These are phyloP conservation scores for Trichophyton rubrum DNA, from an alignment of 2,329 filamentous ascomycete genomes.

Conservation along the genomic window DNA sequence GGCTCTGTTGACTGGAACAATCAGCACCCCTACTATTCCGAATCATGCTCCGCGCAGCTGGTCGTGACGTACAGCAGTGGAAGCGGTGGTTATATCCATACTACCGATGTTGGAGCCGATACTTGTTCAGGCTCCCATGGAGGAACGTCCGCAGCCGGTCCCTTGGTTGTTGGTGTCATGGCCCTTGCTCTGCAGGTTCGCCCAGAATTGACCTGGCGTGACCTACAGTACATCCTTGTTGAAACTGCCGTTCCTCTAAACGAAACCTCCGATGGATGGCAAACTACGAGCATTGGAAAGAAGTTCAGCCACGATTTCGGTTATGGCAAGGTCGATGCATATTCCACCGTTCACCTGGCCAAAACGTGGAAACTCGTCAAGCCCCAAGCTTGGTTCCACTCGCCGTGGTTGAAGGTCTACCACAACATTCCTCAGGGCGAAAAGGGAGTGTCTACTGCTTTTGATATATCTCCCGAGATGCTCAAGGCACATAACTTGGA, in stretches of 20 bases:
- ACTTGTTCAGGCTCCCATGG: constrained; percentile 72
- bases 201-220: constrained; percentile 82
- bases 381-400: constrained; percentile 88
- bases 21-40: constrained; percentile 88
- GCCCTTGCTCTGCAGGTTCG: constrained; percentile 75
- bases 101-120: constrained; percentile 81
- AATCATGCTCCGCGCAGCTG: constrained; percentile 87
- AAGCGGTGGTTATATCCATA: constrained; percentile 78
- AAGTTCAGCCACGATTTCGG: constrained; percentile 91
- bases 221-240: constrained; percentile 83
- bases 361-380: constrained; percentile 81
- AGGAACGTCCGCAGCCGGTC: constrained; percentile 89
- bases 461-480: constrained; percentile 71
- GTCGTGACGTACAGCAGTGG: constrained; percentile 97
- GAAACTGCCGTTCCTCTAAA: constrained; percentile 74
- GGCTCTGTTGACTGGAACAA: constrained; percentile 82
- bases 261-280: constrained; percentile 62
- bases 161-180: constrained; percentile 81
- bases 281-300: constrained; percentile 65
- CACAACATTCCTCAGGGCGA: constrained; percentile 74
- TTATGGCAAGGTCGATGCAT: constrained; percentile 90
- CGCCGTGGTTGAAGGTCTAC: constrained; percentile 86
- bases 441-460: constrained; percentile 63
- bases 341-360: constrained; percentile 68
- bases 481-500: constrained; percentile 71